Conservation (phyloP, 2,329 filamentous ascomycete species). For the Diaporthe sp. region DNA sequence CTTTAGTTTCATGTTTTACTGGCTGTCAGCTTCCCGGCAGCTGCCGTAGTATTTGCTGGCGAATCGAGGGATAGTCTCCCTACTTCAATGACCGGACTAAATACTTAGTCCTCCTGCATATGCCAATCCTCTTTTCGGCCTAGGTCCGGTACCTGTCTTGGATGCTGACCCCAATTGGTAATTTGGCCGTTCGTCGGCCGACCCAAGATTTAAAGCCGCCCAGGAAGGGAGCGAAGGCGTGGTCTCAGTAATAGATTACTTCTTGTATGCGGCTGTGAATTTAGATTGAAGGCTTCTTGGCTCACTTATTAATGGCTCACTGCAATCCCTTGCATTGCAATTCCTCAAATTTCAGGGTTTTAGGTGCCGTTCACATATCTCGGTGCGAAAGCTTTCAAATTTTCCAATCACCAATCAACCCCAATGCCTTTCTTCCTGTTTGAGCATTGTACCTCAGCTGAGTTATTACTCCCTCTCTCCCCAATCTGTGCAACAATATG, state of each 20-base stretch:
- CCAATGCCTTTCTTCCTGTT: background rate
- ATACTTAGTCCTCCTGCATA: constrained; percentile 28
- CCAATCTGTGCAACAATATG: background rate
- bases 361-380: background rate
- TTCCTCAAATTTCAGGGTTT: background rate
- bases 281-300: background rate
- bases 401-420: background rate
- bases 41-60: constrained; percentile 10
- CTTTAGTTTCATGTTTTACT: background rate
- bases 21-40: constrained; percentile 9
- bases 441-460: background rate
- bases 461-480: background rate
- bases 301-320: background rate
- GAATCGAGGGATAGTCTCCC: constrained; percentile 14
- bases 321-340: background rate
- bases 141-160: constrained; percentile 19
- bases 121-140: constrained; percentile 6
- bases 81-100: background rate
- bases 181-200: background rate
- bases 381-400: background rate
- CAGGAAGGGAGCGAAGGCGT: background rate
- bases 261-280: no score
- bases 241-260: background rate
- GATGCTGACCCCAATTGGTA: background rate
- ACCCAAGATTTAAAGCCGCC: background rate